Base-by-base conservation (phyloP, 2,329 filamentous ascomycete genomes). In the Claviceps cyperi region DNA sequence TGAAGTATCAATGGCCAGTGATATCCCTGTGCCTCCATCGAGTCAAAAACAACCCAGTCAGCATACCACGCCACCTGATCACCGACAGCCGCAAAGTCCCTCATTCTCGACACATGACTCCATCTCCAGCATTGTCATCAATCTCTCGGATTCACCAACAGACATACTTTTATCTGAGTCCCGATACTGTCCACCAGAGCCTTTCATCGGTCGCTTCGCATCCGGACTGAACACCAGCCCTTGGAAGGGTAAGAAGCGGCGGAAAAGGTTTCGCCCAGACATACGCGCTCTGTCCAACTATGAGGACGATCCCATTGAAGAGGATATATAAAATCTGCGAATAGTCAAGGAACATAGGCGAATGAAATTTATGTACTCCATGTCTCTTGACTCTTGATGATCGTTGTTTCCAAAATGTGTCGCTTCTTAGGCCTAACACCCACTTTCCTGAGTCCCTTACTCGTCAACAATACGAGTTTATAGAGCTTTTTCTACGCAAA, bases 221-320 rank as follows among this genome's bases (percentile, higher is more conserved):
- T 50, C 53, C 47, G 38, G 38, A 37, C 51, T 35, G 48, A 28
- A 21, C 4, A 43, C 38, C 43, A 46, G 52, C 40, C 51, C 54
- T 41, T 52, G 47, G 41, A 53, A 44, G 19, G 57, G 50, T 45
- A 52, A 46, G 38, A 36, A 22, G 32, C 41, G 47, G 38, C 56
- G 58, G 51, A 54, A 56, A n/a, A 51, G 51, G 9, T 32, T n/a
- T 55, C 57, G 64, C 46, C 64, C 62, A 17, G 60, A 66, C 49
- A 62, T 66, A 50, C 59, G 64, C 47, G 50, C 59, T 17, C 55
- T 66, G 54, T 64, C 64, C 14, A 55, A 62, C 50, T 58, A 63
- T 48, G 53, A 62, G 14, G 60, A 54, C 17, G 64, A 66, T 51
- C 63, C 64, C 43, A 66, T 66, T 47, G 64, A 66, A 15, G 45